Base-by-base conservation (phyloP, 495 filamentous ascomycete species). In the Daldinia decipiens region DNA sequence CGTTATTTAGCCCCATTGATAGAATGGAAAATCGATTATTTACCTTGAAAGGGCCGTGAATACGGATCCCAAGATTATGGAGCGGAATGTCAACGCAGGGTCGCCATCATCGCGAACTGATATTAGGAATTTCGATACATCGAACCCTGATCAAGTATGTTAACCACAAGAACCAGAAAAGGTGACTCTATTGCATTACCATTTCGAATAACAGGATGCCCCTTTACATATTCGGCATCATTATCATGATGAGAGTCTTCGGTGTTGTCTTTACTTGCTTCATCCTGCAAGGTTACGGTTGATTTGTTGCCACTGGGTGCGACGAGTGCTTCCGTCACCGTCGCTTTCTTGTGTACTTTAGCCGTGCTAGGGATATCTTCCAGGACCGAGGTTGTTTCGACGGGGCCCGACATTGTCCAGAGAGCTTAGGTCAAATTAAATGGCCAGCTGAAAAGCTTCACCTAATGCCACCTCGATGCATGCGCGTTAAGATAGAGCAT, bases 61-160 rank as follows among this genome's bases (percentile, higher is more conserved):
- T 24, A 63, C 59, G 13, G 82, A 79, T 29, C 82, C 82, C 38
- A 86, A 64, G 47, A 85, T 59, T 6, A 86, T 61, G 31, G 78
- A 79, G 1, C 84, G 79, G 64, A 86, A 84, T 24, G 79, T 86
- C 55, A 85, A 67, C 11, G 82, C 74, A 5, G 70, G 76, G 17
- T 85, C 80, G 39, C 67, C 65, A 63, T 86, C 84, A 68, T 86
- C 83, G 32, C 84, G 76, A 45, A 81, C n/a, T 1, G 84, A 77
- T 13, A 85, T 71, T 43, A 86, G 70, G 50, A 58, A 68, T 36
- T 43, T 68, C 0, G 66, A 68, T 45, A 68, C 66, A 11, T 68
- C 66, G 53, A 26, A 26, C 1, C 66, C 66, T 68, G n/a, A 40
- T 34, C 1, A 39, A 15, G 31, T 11, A 6, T 56, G 38, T 68